Conservation (phyloP, 2,329 filamentous ascomycete species). For the Botrytis elliptica region DNA sequence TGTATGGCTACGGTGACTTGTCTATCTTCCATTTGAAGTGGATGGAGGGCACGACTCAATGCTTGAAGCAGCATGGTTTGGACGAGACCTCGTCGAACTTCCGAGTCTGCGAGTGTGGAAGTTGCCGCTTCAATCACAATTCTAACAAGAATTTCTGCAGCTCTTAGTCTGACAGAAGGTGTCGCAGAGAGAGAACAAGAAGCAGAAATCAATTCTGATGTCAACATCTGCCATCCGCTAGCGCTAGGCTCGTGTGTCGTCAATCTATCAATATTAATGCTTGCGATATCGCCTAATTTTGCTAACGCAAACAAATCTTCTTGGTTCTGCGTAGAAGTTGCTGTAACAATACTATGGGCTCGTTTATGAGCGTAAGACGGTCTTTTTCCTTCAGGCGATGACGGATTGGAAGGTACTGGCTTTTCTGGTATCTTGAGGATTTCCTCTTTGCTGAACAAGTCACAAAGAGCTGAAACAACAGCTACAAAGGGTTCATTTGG, state of each 20-base stretch:
- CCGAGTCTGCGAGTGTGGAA: constrained; percentile 52
- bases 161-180: constrained; percentile 55
- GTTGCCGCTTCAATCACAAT: constrained; percentile 58
- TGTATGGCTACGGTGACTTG: constrained; percentile 57
- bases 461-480: constrained; percentile 73
- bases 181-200: constrained; percentile 50
- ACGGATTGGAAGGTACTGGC: constrained; percentile 33
- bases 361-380: constrained; percentile 39
- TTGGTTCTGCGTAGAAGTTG: constrained; percentile 53
- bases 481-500: constrained; percentile 78
- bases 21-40: constrained; percentile 55
- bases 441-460: constrained; percentile 54
- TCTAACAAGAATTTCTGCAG: constrained; percentile 63
- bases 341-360: constrained; percentile 48
- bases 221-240: constrained; percentile 75
- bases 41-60: constrained; percentile 58
- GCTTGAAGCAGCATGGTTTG: constrained; percentile 72
- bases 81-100: constrained; percentile 56
- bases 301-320: constrained; percentile 67
- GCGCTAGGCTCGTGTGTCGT: constrained; percentile 62
- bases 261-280: constrained; percentile 73
- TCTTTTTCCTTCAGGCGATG: constrained; percentile 30
- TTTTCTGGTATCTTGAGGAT: constrained; percentile 26
- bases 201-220: constrained; percentile 51
- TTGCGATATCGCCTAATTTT: constrained; percentile 70